Evolutionary conservation across 1,284 basidiomycete genomes (phyloP).

Genomic region (Golubevia sp.): DNA sequence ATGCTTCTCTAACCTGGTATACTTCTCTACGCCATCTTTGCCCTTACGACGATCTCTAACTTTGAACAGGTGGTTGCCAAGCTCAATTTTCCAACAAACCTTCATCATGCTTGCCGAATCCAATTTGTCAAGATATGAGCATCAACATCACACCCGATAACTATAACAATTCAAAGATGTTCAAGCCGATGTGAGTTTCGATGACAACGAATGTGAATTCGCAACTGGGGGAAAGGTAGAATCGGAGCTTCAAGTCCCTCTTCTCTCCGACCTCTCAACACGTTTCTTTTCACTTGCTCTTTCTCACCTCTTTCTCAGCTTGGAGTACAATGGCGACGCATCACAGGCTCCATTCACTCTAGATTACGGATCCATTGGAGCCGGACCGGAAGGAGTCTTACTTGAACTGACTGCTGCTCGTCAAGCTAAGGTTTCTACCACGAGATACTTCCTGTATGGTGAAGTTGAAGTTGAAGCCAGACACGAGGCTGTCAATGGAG

Average conservation of each 20-base stretch:
- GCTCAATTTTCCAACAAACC: constrained; percentile 32
- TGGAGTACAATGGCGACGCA: constrained; percentile 45
- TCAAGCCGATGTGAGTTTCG: constrained; percentile 28
- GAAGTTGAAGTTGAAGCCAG: constrained; percentile 32
- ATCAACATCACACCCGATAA: constrained; percentile 22
- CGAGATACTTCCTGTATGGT: constrained; percentile 51
- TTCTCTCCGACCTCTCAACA: too few species aligned
- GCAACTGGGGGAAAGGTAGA: not conserved
- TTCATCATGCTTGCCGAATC: constrained; percentile 40
- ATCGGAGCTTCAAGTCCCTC: too few species aligned
- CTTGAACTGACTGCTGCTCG: constrained; percentile 31
- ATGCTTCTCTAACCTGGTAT: too few species aligned
- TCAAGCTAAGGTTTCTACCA: constrained; percentile 43
- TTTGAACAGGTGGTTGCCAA: constrained; percentile 34
- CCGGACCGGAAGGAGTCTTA: constrained; percentile 45
- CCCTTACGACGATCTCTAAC: too few species aligned
- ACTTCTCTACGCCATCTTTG: too few species aligned
- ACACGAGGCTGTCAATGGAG: constrained; percentile 33
- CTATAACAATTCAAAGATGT: constrained; percentile 35
- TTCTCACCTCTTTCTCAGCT: constrained; percentile 1
- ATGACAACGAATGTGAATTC: not conserved
- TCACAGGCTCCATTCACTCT: constrained; percentile 33
- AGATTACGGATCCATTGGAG: constrained; percentile 39
- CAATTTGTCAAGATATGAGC: constrained; percentile 35
- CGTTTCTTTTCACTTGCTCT: not conserved